Base-by-base conservation (phyloP, 164 flowering plant species). In the Saururus chinensis region DNA sequence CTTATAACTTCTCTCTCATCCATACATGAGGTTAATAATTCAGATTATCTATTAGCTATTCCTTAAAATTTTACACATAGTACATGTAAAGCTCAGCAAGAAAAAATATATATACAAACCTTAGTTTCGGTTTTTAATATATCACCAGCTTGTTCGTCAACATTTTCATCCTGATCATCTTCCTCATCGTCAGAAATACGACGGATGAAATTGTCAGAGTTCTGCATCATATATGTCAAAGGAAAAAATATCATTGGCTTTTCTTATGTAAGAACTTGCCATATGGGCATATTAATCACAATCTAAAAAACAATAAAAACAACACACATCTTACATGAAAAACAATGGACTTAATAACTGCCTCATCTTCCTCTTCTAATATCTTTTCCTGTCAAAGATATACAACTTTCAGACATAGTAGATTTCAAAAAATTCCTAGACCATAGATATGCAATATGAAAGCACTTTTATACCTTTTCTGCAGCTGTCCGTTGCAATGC, bases 291-390 rank as follows among this genome's bases (percentile, higher is more conserved):
- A 30, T 30, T 30, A 30, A 30, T 6, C 37, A 30, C 6, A 30
- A 30, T 30, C 37, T 12, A 12, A 45, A 12, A 45, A 17, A 12
- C 14, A 8, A 17, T 45, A 45, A 4, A 9, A 0, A 45, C 7
- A 13, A 13, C 49, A n/a, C 49, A 12, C n/a, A 55, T 73, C 86
- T 79, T 5, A 83, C 96, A 65, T 76, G 74, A 52, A 80, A 82
- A 41, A 80, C 53, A 40, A 86, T 66, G 48, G 95, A 74, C 65
- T 79, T 87, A 45, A 86, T 77, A 11, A 83, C 76, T n/a, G 88
- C 92, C 77, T 89, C 97, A 78, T 89, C 97, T 68, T 84, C 89
- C 64, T 83, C 92, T 64, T 80, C 92, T 61, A 87, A 41, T 70
- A 76, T 79, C 72, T 77, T 78, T 65, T 81, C 95, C 95, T 87